These are phyloP conservation scores for Fusarium nodosum DNA, from an alignment of 2,329 filamentous ascomycete genomes.

Conservation along the genomic window DNA sequence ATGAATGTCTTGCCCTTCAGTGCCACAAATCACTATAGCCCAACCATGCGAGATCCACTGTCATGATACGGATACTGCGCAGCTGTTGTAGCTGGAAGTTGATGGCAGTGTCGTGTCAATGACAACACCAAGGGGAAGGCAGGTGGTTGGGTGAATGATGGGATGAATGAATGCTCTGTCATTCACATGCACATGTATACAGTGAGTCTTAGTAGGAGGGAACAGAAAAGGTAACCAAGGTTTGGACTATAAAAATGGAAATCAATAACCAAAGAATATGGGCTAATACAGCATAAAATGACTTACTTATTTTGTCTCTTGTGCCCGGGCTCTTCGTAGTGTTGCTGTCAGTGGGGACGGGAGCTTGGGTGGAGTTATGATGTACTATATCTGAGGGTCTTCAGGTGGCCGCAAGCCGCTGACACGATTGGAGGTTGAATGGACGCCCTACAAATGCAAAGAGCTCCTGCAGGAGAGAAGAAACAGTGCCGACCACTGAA, in stretches of 20 bases:
- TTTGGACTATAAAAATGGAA: not conserved
- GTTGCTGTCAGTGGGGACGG: conserved; percentile 31
- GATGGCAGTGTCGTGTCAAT: conserved; percentile 12
- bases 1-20: conserved; percentile 36
- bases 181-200: conserved; percentile 25
- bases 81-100: conserved; percentile 14
- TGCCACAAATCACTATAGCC: conserved; percentile 42
- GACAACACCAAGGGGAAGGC: conserved; percentile 12
- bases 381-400: conserved; percentile 9
- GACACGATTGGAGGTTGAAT: conserved; percentile 43
- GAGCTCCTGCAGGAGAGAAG: conserved; percentile 39
- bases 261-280: not conserved
- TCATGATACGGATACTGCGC: conserved; percentile 33
- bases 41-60: conserved; percentile 35
- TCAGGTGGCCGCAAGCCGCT: conserved; percentile 26
- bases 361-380: conserved; percentile 41
- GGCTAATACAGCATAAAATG: not conserved
- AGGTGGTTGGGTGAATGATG: conserved; percentile 25
- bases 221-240: not conserved
- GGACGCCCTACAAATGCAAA: conserved; percentile 25
- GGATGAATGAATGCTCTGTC: conserved; percentile 22
- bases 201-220: conserved; percentile 10
- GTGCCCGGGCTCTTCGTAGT: not conserved
- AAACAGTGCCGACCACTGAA: conserved; percentile 17
- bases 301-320: not conserved